Base-by-base conservation (phyloP, 306 rosid genomes). In the Vigna trinervia region DNA sequence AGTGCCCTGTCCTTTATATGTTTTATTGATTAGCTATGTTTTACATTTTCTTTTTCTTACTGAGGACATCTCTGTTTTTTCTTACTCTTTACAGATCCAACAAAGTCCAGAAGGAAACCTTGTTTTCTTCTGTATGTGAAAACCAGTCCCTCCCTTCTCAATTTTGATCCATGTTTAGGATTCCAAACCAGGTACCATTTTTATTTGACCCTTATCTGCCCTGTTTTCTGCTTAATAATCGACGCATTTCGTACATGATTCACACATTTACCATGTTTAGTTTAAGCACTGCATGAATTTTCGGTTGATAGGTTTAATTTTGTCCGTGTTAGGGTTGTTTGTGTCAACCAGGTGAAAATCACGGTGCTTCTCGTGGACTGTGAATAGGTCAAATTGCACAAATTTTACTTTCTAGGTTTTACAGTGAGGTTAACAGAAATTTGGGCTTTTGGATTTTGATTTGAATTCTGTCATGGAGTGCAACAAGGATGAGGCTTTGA, bases 401-500 rank as follows among this genome's bases (percentile, higher is more conserved):
- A 19, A 22, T 67, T 73, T 8, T 6, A 46, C 4, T 39, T 57
- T 66, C 13, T 36, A 39, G 41, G 61, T 57, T 38, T 36, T 48
- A 1, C n/a, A 5, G 46, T 15, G 53, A 34, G 52, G 68, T 36
- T 81, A 32, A 51, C 50, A 65, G 47, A 43, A 52, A 45, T 79
- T 45, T 38, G 69, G 74, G 76, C 71, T 74, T 56, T 51, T 85
- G 70, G 46, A 38, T 45, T 76, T 81, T 50, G 67, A 63, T 57
- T 66, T 79, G 53, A 32, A 48, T 73, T 68, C 84, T 51, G 14
- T 57, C 41, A 95, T 95, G 98, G 98, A 95, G 81, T 95, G 97
- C 83, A 95, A 95, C 91, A 95, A 87, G 83, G 97, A 92, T 2
- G 97, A 92, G 86, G 98, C 97, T 57, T 0, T 82, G 75, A 88